Evolutionary conservation across 768 basidiomycete species (phyloP), one percentile per base, ranked within the genome.

Genomic region (Boletus insuetus): DNA sequence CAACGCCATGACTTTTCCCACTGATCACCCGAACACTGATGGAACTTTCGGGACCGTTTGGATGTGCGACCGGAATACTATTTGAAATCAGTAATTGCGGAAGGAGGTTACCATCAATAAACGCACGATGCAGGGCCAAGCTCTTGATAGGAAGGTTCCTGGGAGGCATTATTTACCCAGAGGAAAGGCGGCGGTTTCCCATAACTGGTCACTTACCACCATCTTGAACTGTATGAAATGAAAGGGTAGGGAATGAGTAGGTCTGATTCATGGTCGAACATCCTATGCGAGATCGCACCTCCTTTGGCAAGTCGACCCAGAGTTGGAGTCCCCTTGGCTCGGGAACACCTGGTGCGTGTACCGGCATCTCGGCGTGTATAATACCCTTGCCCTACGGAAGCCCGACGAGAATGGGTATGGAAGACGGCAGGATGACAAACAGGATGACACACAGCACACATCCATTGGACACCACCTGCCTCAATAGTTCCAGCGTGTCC

Each of bases 381-480:
- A 90, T 89, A 46, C 90, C 90, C 64, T 76, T 75, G 35, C 82
- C 82, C 78, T 76, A 42, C n/a, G 32, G 56, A 49, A 53, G 57
- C n/a, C 35, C 8, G 39, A 40, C n/a, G 20, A 41, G n/a, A 41
- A 47, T 37, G 37, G 45, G 46, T 13, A 26, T 44, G 51, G 37
- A 42, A 58, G n/a, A n/a, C 1, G 17, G 29, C 1, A 26, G 45
- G 32, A 45, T 5, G 35, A 46, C 37, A 19, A 35, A 39, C 26
- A 41, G 40, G 49, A 49, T 48, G 34, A 70, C 82, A 74, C 53
- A 86, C 88, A 14, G 89, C 89, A 69, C 82, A 85, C 94, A 96
- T 96, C 92, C 94, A 97, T 66, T 98, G 95, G 2, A 97, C 86
- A 46, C 94, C 96, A 4, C 95, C 95, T 10, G 85, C 67, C 39